phyloP scores from a whole-genome alignment of 176 grass and related monocot genomes.

The Avena sativa region DNA sequence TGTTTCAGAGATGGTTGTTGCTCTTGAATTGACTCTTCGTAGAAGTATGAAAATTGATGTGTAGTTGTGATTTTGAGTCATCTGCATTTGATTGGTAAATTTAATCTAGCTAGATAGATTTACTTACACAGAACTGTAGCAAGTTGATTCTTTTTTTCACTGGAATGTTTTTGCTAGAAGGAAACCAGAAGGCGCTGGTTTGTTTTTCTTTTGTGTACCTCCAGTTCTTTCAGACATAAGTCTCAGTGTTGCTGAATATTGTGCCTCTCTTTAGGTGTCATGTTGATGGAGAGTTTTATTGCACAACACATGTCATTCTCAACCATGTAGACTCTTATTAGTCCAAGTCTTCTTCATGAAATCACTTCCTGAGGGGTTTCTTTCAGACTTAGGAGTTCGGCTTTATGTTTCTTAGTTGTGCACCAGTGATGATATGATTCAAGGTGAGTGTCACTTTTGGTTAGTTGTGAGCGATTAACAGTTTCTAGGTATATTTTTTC shows the following conservation, averaged over 20 bases:
- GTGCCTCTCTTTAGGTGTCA: background rate
- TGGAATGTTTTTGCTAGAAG: background rate
- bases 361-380: background rate
- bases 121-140: background rate
- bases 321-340: background rate
- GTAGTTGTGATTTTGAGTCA: background rate
- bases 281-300: background rate
- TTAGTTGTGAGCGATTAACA: too few species aligned
- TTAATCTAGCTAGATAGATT: background rate
- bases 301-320: background rate
- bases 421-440: too few species aligned
- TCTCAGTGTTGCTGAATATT: too few species aligned
- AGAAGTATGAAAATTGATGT: background rate
- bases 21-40: conserved; percentile 75
- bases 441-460: too few species aligned
- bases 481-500: too few species aligned
- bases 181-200: background rate
- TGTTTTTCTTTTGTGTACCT: conserved; percentile 1
- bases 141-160: background rate
- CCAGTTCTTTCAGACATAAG: background rate
- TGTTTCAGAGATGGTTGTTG: conserved; percentile 69
- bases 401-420: too few species aligned
- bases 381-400: too few species aligned
- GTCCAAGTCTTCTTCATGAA: background rate
- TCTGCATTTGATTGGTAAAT: background rate